Base-by-base conservation (phyloP, 2,329 filamentous ascomycete genomes). In the Neocatenulostroma microsporum region DNA sequence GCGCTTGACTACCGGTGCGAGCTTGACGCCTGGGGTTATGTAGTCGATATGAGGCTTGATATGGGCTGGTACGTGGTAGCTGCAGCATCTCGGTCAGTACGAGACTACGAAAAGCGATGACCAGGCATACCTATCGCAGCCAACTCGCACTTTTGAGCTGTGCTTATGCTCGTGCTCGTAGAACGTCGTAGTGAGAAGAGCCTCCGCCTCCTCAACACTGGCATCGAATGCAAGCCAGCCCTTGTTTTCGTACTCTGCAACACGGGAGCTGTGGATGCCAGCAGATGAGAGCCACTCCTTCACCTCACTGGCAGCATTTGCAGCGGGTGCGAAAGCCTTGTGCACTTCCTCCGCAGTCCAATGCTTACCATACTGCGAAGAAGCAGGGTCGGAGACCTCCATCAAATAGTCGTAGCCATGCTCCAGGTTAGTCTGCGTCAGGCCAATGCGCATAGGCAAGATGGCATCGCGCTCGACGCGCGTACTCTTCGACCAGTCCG, bases 21-120 rank as follows among this genome's bases (percentile, higher is more conserved):
- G 60, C 41, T 67, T 69, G 41, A 73, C 67, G 7, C 71, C 72
- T 0, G 72, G 72, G 0, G 65, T 74, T 24, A 76, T 66, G 49
- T 73, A 75, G 56, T 76, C 72, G 30, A 75, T 61, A 39, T 74
- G 69, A 6, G 58, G 44, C 17, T 60, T 61, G 12, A 75, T 49
- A 25, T 64, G 50, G 15, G 58, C 55, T 24, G 48, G 57, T 10
- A 61, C 28, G 24, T 46, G 55, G 45, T 60, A 68, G n/a, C n/a
- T n/a, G n/a, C n/a, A n/a, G n/a, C n/a, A n/a, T n/a, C n/a, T n/a
- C n/a, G n/a, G n/a, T n/a, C n/a, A n/a, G n/a, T n/a, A n/a, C n/a
- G n/a, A n/a, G n/a, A n/a, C n/a, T n/a, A n/a, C n/a, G n/a, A n/a
- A n/a, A n/a, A n/a, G n/a, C n/a, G n/a, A n/a, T n/a, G n/a, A n/a